Evolutionary conservation across 306 rosid species (phyloP), one percentile per base, ranked within the genome.

Genomic region (Sophora flavescens): DNA sequence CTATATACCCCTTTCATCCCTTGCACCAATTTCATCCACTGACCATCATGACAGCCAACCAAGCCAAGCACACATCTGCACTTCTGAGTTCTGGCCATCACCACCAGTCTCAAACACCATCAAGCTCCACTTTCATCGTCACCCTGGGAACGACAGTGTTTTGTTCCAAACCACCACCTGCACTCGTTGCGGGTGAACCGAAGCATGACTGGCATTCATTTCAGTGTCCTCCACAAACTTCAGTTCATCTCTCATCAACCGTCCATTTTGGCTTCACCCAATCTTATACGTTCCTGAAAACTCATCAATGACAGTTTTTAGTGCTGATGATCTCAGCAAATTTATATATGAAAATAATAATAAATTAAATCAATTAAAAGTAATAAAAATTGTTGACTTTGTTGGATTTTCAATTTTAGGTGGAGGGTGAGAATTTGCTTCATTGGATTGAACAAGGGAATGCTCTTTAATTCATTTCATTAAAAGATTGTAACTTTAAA

Each of bases 171-270:
- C 22, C 22, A 22, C 22, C 22, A 22, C 22, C 22, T 22, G 0
- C 22, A 22, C 1, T 22, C 22, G 22, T 22, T 22, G 22, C 22
- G 22, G 22, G 76, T 94, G 98, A 87, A 94, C 88, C 84, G 95
- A 87, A 67, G 90, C 91, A 78, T 86, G 91, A 88, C 96, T 90
- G 87, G 87, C 88, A 62, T 83, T 91, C 98, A 94, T 94, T 63
- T 91, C 96, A 0, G 1, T 22, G 1, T 85, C 45, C 86, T 53
- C 51, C 56, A 22, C 62, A 22, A 70, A 42, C 72, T 30, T 89
- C 84, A 86, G 59, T 82, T 88, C 92, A 84, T 48, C 70, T 63
- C 54, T 36, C 51, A 59, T 17, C 15, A 7, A 18, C 17, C 35
- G 57, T 53, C 51, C 50, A 65, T 28, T 7, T 61, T 68, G 2